Percentiles rank a stretch among this genome's conserved stretches.
Evolutionary conservation across 1,284 basidiomycete genomes (phyloP).

Genomic region (Rhizoctonia solani): DNA sequence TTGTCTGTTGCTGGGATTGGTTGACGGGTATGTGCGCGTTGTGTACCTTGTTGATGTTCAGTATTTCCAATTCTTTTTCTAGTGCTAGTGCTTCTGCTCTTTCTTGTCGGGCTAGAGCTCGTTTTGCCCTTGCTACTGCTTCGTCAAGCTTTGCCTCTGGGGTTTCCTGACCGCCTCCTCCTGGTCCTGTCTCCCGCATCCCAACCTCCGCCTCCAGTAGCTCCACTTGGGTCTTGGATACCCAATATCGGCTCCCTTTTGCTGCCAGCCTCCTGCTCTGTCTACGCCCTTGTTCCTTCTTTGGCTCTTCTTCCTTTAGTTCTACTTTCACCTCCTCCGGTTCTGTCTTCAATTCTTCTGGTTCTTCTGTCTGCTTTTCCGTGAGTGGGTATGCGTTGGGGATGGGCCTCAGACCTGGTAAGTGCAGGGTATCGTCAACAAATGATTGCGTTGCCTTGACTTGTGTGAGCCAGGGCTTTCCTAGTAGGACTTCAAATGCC

Average conservation of each 20-base stretch:
- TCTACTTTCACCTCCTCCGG: not conserved
- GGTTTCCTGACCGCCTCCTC: not conserved
- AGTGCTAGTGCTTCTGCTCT: not conserved
- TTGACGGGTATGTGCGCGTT: not conserved
- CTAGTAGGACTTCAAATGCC: slow-evolving; percentile 45
- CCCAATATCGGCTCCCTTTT: not conserved
- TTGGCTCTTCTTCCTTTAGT: not conserved
- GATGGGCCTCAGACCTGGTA: not conserved
- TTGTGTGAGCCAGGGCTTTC: slow-evolving; percentile 44
- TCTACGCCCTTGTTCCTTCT: not conserved
- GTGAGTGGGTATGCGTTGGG: slow-evolving; percentile 28
- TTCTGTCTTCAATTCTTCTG: slow-evolving; percentile 37
- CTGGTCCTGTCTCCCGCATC: not conserved
- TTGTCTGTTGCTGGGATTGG: slow-evolving; percentile 16
- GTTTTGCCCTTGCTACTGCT: too few relatives aligned
- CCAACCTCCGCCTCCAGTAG: not conserved
- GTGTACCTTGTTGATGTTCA: not conserved
- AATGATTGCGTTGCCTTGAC: slow-evolving; percentile 45
- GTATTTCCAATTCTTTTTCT: not conserved
- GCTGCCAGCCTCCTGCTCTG: not conserved
- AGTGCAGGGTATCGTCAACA: slow-evolving; percentile 38
- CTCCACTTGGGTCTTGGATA: not conserved
- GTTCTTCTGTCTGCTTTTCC: not conserved
- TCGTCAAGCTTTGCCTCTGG: not conserved
- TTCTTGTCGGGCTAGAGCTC: not conserved